Base-by-base conservation (phyloP, 495 filamentous ascomycete genomes). In the Jackrogersella minutella region DNA sequence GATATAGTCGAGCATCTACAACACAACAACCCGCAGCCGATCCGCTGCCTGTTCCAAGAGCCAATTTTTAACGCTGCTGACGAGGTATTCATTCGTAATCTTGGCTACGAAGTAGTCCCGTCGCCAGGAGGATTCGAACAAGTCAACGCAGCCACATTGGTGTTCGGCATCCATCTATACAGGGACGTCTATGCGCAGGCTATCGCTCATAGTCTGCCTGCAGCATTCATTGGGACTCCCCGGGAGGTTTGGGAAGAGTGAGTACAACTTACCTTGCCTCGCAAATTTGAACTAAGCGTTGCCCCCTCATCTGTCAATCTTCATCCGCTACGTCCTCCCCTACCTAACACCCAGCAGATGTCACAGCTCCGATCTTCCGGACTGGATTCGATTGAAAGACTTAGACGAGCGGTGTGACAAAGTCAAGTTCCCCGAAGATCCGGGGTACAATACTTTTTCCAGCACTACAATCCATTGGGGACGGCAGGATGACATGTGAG, bases 61-160 rank as follows among this genome's bases (percentile, higher is more conserved):
- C 91, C 91, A 5, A 69, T 84, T 64, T 92, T 92, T 77, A 91
- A 86, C 52, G 40, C 73, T 6, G 73, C 82, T 5, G 91, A 93
- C 68, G 80, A 77, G 21, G 66, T 73, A 0, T 89, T 91, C 58
- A 81, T 92, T 36, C 31, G 62, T 0, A 75, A 68, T 9, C 75
- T 88, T 0, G 80, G 79, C 17, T 81, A 90, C 30, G 75, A 76
- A 17, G 83, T 88, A 10, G 81, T 90, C 30, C 66, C 85, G 2
- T 77, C 82, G 31, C 90, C 90, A 0, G 60, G 37, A 0, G 91
- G 79, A 0, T 90, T 91, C 68, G 62, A 79, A 0, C 49, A 75
- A 2, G 81, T 92, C 10, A 79, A 79, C 7, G 57, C 73, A 0
- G 68, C 71, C 0, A 86, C 78, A 1, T 37, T 86, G n/a, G 69